These are phyloP conservation scores for Annulohypoxylon truncatum DNA, from an alignment of 2,329 filamentous ascomycete genomes.

Conservation along the genomic window DNA sequence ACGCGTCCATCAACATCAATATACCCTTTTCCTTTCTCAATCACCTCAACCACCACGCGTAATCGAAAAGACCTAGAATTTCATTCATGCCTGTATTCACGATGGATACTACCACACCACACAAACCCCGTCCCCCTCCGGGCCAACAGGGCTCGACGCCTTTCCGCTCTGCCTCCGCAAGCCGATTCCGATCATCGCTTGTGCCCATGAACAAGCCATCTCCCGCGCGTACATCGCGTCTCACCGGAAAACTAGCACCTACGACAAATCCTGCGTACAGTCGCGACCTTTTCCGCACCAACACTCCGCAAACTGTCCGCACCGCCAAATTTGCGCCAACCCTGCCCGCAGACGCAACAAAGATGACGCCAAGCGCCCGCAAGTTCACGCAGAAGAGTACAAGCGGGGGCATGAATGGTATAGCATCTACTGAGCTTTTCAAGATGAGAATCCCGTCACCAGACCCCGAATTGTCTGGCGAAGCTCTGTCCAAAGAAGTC, in stretches of 20 bases:
- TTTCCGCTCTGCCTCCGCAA: conserved; percentile 46
- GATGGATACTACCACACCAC: conserved; percentile 47
- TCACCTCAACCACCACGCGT: conserved; percentile 18
- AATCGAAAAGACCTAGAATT: conserved; percentile 16
- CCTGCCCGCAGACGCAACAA: conserved; percentile 45
- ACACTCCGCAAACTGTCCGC: conserved; percentile 45
- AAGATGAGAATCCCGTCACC: conserved; percentile 69
- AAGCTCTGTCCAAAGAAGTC: conserved; percentile 64
- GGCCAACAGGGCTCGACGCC: conserved; percentile 49
- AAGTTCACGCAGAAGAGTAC: conserved; percentile 55
- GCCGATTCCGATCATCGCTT: conserved; percentile 50
- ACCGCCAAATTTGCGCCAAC: conserved; percentile 47
- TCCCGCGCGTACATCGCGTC: conserved; percentile 40
- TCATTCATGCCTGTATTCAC: conserved; percentile 20
- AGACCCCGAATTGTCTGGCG: conserved; percentile 66
- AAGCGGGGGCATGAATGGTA: conserved; percentile 62
- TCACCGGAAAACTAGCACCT: conserved; percentile 40
- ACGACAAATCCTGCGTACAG: conserved; percentile 34
- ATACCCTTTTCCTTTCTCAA: conserved; percentile 4
- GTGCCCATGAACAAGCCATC: conserved; percentile 47
- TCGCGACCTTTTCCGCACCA: conserved; percentile 50
- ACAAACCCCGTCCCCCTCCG: conserved; percentile 46
- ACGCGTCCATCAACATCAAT: conserved; percentile 33
- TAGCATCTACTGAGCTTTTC: conserved; percentile 64
- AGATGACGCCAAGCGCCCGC: conserved; percentile 41